These are phyloP conservation scores for Zoysia matrella DNA, from an alignment of 202 grass and related monocot species.

Conservation along the genomic window DNA sequence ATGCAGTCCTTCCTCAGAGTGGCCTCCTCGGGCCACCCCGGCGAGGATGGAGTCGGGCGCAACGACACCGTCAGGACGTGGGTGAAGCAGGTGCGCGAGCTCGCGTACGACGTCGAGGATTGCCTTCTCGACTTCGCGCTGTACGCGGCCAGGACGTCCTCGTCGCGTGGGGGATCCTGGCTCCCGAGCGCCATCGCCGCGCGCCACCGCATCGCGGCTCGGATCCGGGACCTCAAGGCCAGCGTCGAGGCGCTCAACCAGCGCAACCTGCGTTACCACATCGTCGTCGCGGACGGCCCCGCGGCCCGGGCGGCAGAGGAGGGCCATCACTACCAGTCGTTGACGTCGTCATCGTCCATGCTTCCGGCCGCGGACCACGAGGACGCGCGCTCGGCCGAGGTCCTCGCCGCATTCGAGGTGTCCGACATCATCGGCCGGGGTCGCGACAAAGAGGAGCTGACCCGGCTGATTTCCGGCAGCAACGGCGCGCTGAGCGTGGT, in stretches of 20 bases:
- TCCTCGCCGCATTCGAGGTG: neutral
- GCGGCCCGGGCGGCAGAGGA: neutral
- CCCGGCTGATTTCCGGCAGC: neutral
- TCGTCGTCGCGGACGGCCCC: neutral
- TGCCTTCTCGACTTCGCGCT: constrained; percentile 33
- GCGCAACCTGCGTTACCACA: constrained; percentile 34
- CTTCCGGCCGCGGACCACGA: neutral
- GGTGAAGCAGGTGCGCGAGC: constrained; percentile 40
- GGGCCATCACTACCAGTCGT: neutral
- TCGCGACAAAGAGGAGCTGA: neutral
- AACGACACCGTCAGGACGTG: neutral
- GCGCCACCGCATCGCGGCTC: constrained; percentile 30
- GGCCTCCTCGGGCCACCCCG: neutral
- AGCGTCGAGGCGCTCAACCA: constrained; percentile 36
- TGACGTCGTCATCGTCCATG: neutral
- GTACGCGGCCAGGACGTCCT: neutral
- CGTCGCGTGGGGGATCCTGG: neutral
- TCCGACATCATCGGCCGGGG: constrained; percentile 1
- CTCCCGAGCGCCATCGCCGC: constrained; percentile 2
- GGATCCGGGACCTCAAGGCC: constrained; percentile 38
- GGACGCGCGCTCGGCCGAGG: neutral
- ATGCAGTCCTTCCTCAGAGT: constrained; percentile 35
- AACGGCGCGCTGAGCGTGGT: constrained; percentile 12
- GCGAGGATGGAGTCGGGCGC: too few species aligned
- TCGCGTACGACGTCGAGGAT: constrained; percentile 38